Base-by-base conservation (phyloP, 2,329 filamentous ascomycete genomes). In the Arthrocladium fulminans region DNA sequence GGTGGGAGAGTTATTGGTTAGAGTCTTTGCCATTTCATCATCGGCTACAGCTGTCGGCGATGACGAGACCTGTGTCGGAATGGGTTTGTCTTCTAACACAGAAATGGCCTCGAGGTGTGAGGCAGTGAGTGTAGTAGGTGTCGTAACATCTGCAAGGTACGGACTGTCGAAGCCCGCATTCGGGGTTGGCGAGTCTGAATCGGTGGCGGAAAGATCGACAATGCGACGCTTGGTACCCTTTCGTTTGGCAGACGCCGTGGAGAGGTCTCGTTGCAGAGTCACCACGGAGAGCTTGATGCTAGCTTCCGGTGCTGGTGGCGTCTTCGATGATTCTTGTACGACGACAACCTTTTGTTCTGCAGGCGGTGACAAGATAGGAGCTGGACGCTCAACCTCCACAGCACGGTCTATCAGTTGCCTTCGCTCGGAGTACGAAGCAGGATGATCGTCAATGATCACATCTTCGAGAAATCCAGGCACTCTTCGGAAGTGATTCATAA, bases 401-500 rank as follows among this genome's bases (percentile, higher is more conserved):
- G 76, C 86, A 40, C 89, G 81, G 44, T 96, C 89, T 3, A 89
- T 77, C 37, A 98, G 74, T 56, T 86, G 83, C 60, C 88, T 88
- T 62, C 81, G 83, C 70, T 98, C 92, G 13, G 81, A 78, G 61
- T 88, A 94, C n/a, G 78, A 83, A 1, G 92, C 90, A 0, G 84
- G 84, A 27, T 80, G 79, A 2, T 84, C 83, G 63, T 98, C 92
- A 58, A 98, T 90, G 39, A 88, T 73, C 51, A 97, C 81, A 61
- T 98, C 92, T 56, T 95, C 86, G 0, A 83, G 84, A 61, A 92
- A 94, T 3, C 92, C 92, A 9, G 90, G 87, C 0, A 87, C 88
- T 51, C 80, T 83, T 54, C 92, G 81, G 73, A 98, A 98, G 2
- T 97, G 74, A 60, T 97, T 98, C 79, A 98, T 96, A 54, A 97